These are phyloP conservation scores for Theobroma grandiflorum DNA, from an alignment of 441 rosid species.

Conservation along the genomic window DNA sequence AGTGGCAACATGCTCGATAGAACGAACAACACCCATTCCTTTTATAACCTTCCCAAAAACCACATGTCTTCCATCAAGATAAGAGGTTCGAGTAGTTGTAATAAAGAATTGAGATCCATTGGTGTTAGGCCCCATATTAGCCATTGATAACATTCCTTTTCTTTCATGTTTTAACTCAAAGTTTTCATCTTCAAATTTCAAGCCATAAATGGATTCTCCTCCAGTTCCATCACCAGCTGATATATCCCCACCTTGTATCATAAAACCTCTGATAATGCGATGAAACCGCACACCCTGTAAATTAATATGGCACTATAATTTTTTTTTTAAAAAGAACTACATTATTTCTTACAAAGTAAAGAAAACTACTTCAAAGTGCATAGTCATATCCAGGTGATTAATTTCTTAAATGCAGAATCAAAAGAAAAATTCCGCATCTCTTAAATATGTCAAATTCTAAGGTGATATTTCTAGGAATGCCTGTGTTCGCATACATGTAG, in stretches of 20 bases:
- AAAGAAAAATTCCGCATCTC: neutral
- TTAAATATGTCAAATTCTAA: neutral
- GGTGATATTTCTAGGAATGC: neutral
- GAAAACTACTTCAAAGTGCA: neutral
- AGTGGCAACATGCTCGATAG: slow-evolving; percentile 71
- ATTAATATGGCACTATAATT: slow-evolving; percentile 5
- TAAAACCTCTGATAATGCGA: slow-evolving; percentile 83
- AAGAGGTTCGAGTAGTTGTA: slow-evolving; percentile 82
- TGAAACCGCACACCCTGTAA: slow-evolving; percentile 86
- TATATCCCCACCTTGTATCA: slow-evolving; percentile 96
- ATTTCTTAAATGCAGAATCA: neutral
- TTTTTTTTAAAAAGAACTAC: neutral
- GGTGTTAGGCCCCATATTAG: slow-evolving; percentile 86
- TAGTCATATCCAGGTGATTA: neutral
- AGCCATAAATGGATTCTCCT: slow-evolving; percentile 90
- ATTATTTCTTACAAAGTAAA: neutral
- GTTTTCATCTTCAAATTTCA: slow-evolving; percentile 92
- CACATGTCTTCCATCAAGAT: slow-evolving; percentile 93
- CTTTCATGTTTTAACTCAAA: slow-evolving; percentile 93
- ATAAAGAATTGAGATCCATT: slow-evolving; percentile 97
- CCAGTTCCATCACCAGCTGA: slow-evolving; percentile 95
- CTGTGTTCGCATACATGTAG: neutral
- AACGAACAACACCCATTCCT: slow-evolving; percentile 95
- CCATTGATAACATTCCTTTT: slow-evolving; percentile 97
- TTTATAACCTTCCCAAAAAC: slow-evolving; percentile 91